A percentile compares a stretch with the other conserved stretches of the same genome.
Evolutionary conservation across 148 eudicot genomes (phyloP).

Genomic region (Polygonum aviculare): DNA sequence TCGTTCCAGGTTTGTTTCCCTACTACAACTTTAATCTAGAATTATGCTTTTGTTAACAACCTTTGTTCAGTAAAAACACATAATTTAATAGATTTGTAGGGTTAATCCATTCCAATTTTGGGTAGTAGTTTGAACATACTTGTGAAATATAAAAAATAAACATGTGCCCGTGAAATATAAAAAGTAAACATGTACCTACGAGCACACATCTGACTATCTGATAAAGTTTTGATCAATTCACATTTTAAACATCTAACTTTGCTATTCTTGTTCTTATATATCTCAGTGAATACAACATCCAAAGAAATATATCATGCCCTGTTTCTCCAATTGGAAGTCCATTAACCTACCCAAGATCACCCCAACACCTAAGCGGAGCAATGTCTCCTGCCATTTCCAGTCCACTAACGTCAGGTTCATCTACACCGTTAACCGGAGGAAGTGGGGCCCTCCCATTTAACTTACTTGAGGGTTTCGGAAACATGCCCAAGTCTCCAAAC

Average conservation of each 20-base stretch:
- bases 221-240: too few relatives aligned
- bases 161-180: too few relatives aligned
- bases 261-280: conserved; percentile 6
- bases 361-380: conserved; percentile 65
- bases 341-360: conserved; percentile 64
- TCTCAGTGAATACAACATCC: conserved; percentile 63
- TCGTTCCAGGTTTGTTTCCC: conserved; percentile 49
- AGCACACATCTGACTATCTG: too few relatives aligned
- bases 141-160: too few relatives aligned
- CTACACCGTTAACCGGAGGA: conserved; percentile 79
- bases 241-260: not conserved
- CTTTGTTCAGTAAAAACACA: too few relatives aligned
- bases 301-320: conserved; percentile 81
- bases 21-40: not conserved
- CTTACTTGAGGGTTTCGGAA: conserved; percentile 54
- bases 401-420: conserved; percentile 79
- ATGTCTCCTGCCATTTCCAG: conserved; percentile 87
- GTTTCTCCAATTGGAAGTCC: conserved; percentile 98
- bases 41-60: too few relatives aligned
- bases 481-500: conserved; percentile 38
- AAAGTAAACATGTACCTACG: too few relatives aligned
- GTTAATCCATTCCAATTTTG: too few relatives aligned
- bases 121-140: not conserved
- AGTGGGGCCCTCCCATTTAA: conserved; percentile 55
- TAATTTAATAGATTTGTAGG: too few relatives aligned